phyloP scores from a whole-genome alignment of 1,139 yeast species.

The Yamadazyma blattariae region DNA sequence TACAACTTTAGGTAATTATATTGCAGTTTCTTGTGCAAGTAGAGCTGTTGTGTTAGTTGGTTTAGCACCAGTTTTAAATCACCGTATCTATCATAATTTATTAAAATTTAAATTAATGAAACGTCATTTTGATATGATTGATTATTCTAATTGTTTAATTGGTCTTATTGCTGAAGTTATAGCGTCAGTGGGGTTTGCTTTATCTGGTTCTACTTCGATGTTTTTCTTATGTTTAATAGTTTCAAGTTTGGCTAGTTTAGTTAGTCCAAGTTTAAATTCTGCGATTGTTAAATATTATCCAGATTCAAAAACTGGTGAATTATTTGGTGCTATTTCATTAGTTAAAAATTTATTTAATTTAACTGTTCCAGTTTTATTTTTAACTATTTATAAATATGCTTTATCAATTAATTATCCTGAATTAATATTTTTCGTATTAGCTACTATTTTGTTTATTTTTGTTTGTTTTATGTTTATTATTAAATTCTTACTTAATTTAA shows the following conservation, averaged over 20 bases:
- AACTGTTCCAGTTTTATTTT: conserved; percentile 23
- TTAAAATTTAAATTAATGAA: conserved; percentile 35
- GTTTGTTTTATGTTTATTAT: conserved; percentile 10
- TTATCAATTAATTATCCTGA: conserved; percentile 18
- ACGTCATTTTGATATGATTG: conserved; percentile 52
- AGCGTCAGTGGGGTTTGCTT: conserved; percentile 30
- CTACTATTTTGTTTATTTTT: conserved; percentile 7
- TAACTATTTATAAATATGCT: conserved; percentile 26
- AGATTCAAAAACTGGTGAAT: conserved; percentile 37
- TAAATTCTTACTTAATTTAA: conserved; percentile 16
- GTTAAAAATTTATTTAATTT: conserved; percentile 28
- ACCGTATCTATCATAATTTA: conserved; percentile 23
- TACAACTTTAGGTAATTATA: conserved; percentile 52
- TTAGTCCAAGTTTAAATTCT: conserved; percentile 32
- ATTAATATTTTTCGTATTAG: conserved; percentile 16
- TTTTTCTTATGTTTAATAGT: conserved; percentile 18
- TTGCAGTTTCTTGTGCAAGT: conserved; percentile 52
- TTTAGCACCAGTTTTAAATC: conserved; percentile 31
- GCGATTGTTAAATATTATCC: conserved; percentile 38
- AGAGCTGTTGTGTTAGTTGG: conserved; percentile 30
- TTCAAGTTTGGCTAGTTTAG: conserved; percentile 40
- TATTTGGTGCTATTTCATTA: conserved; percentile 36
- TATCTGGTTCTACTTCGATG: conserved; percentile 13
- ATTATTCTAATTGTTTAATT: conserved; percentile 32
- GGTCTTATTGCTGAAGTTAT: conserved; percentile 34